Percentiles rank a stretch among this genome's conserved stretches.
These are phyloP conservation scores for Lyophyllum decastes DNA, from an alignment of 768 basidiomycete species.

Conservation along the genomic window DNA sequence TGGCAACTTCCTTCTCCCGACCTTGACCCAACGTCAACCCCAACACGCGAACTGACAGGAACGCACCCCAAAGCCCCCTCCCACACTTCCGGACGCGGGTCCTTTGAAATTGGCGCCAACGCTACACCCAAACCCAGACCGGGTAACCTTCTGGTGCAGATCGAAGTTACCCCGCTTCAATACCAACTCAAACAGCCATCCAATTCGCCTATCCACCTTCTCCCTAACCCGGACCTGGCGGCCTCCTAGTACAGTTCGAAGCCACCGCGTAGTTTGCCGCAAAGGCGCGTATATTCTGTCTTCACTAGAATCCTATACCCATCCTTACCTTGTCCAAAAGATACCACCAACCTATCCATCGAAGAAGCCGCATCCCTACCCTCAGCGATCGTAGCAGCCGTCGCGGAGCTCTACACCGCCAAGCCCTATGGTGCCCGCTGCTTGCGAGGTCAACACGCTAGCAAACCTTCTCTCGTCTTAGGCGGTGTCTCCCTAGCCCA, in stretches of 20 bases:
- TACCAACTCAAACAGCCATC: slow-evolving; percentile 51
- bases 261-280: too few species aligned
- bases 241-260: too few species aligned
- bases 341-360: slow-evolving; percentile 36
- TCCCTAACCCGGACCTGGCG: too few species aligned
- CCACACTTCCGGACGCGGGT: slow-evolving; percentile 14
- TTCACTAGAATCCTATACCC: slow-evolving; percentile 17
- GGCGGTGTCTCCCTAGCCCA: slow-evolving; percentile 43
- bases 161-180: slow-evolving; percentile 44
- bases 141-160: slow-evolving; percentile 40
- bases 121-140: slow-evolving; percentile 28
- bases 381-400: slow-evolving; percentile 27
- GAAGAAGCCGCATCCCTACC: slow-evolving; percentile 40
- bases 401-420: slow-evolving; percentile 30
- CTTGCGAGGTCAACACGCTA: neutral
- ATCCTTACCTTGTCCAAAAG: slow-evolving; percentile 12
- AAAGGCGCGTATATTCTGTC: too few species aligned
- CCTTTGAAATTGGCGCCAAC: slow-evolving; percentile 16
- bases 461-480: slow-evolving; percentile 32
- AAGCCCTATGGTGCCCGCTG: slow-evolving; percentile 22
- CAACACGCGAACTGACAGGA: neutral
- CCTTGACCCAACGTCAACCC: neutral
- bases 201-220: too few species aligned
- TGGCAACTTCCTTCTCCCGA: neutral
- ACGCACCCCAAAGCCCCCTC: slow-evolving; percentile 23